Percentiles rank a stretch among this genome's conserved stretches.
Conservation (phyloP, 2,329 filamentous ascomycete genomes). For the Penicillium sp. region DNA sequence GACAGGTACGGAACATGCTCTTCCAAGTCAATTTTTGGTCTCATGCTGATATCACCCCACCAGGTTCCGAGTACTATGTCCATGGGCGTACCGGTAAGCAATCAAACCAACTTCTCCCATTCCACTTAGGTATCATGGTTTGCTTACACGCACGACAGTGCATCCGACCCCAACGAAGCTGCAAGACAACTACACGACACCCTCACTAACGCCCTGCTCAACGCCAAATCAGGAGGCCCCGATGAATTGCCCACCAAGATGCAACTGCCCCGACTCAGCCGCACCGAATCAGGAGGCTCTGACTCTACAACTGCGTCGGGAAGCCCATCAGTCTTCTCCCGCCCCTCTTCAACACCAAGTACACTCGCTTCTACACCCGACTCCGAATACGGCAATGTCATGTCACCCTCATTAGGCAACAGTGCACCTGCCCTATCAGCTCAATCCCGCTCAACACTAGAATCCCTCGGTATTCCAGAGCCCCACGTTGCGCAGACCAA, state of each 20-base stretch:
- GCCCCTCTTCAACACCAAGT: constrained; percentile 21
- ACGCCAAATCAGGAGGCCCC: constrained; percentile 30
- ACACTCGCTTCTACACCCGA: constrained; percentile 19
- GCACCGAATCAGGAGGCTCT: constrained; percentile 11
- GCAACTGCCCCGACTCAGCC: constrained; percentile 27
- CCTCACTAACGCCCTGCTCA: constrained; percentile 35
- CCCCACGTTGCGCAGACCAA: constrained; percentile 51
- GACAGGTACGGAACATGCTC: constrained; percentile 48
- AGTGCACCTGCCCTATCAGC: constrained; percentile 31
- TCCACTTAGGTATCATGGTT: not conserved
- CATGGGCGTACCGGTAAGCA: constrained; percentile 46
- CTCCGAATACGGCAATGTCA: constrained; percentile 13
- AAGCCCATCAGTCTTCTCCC: constrained; percentile 15
- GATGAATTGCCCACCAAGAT: constrained; percentile 26
- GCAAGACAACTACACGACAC: constrained; percentile 39
- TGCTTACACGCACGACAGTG: constrained; percentile 15
- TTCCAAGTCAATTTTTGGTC: constrained; percentile 1
- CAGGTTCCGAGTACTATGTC: constrained; percentile 57
- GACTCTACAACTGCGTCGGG: constrained; percentile 15
- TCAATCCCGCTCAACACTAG: constrained; percentile 35
- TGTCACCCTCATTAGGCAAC: constrained; percentile 22
- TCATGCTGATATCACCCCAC: constrained; percentile 17
- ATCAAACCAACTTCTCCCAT: not conserved
- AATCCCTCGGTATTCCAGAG: constrained; percentile 50
- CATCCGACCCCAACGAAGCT: constrained; percentile 40